These are phyloP conservation scores for Blastobotrys niveus DNA, from an alignment of 1,139 yeast species.

Conservation along the genomic window DNA sequence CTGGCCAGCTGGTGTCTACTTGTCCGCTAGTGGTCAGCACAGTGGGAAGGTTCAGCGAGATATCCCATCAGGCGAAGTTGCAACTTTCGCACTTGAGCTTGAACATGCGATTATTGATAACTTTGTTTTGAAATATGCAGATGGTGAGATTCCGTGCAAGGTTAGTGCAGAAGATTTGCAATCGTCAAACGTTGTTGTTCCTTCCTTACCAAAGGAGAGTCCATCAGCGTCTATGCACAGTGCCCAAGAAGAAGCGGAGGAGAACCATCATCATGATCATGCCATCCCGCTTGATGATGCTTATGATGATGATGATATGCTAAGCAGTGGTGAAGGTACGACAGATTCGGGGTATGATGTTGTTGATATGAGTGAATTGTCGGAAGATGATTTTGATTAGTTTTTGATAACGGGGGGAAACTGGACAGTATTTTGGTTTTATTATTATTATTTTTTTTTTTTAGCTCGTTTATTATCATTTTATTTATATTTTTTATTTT, in stretches of 20 bases:
- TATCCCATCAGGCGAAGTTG: constrained; percentile 1
- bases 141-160: neutral
- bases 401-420: neutral
- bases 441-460: neutral
- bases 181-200: constrained; percentile 23
- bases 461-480: neutral
- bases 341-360: constrained; percentile 18
- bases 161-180: constrained; percentile 9
- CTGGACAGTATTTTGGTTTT: neutral
- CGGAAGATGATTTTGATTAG: constrained; percentile 13
- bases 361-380: constrained; percentile 19
- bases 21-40: neutral
- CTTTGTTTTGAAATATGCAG: neutral
- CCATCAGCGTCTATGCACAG: constrained; percentile 11
- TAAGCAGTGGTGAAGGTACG: constrained; percentile 11
- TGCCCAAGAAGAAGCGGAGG: neutral
- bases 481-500: neutral
- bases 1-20: constrained; percentile 12
- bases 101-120: neutral
- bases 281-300: neutral
- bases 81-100: neutral
- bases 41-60: constrained; percentile 2
- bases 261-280: neutral
- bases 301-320: neutral
- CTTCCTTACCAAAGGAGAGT: constrained; percentile 24